phyloP scores from a whole-genome alignment of 768 basidiomycete species.

The Kwoniella pini region DNA sequence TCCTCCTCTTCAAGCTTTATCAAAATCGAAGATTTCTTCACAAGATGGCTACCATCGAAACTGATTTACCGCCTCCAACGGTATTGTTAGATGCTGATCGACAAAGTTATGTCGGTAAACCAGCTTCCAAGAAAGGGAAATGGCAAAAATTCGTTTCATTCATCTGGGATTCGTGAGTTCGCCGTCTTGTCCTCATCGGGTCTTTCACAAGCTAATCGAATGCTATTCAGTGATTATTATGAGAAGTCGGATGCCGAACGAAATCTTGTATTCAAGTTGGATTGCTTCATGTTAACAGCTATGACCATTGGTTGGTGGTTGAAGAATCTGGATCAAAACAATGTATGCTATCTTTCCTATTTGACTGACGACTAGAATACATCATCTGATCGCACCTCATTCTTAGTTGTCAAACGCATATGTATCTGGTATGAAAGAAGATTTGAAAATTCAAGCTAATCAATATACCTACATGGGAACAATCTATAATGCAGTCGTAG shows the following conservation, averaged over 20 bases:
- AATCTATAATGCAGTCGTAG: slow-evolving; percentile 30
- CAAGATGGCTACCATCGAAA: background rate
- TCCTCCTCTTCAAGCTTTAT: no score
- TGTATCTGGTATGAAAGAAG: slow-evolving; percentile 38
- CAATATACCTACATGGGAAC: slow-evolving; percentile 31
- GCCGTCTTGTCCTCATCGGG: no score
- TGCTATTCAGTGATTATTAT: slow-evolving; percentile 24
- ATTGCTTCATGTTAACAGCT: slow-evolving; percentile 27
- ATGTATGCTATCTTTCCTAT: slow-evolving; percentile 12
- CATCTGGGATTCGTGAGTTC: slow-evolving; percentile 22
- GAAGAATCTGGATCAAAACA: slow-evolving; percentile 34
- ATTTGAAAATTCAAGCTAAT: slow-evolving; percentile 31
- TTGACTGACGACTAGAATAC: no score
- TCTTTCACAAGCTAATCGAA: background rate
- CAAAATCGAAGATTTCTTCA: no score
- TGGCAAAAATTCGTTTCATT: slow-evolving; percentile 18
- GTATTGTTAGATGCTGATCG: background rate
- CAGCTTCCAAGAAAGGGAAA: slow-evolving; percentile 5
- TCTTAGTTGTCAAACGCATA: slow-evolving; percentile 21
- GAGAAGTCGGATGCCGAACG: slow-evolving; percentile 33
- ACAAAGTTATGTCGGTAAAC: slow-evolving; percentile 1
- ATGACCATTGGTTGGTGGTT: slow-evolving; percentile 32
- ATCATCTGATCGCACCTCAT: background rate
- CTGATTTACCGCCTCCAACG: slow-evolving; percentile 6
- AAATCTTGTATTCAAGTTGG: slow-evolving; percentile 32